A percentile compares a stretch with the other conserved stretches of the same genome.
Conservation (phyloP, 192 early-diverging fungal species). For the Coemansia sp. region DNA sequence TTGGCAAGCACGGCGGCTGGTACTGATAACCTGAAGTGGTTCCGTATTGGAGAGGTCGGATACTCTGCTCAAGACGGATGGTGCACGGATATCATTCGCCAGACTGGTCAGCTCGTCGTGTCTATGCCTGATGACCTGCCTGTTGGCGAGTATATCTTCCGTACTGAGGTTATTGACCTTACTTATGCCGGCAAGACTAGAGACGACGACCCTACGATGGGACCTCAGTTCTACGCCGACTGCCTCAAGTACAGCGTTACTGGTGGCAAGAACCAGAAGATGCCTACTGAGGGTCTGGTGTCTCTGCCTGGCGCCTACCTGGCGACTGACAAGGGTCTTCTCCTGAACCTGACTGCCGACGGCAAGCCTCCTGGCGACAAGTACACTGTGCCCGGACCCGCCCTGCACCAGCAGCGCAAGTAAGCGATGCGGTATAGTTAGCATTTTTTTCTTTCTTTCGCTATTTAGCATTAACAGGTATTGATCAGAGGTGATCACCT, state of each 20-base stretch:
- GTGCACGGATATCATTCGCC: not conserved
- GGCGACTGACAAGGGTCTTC: not conserved
- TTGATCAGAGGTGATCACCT: not conserved
- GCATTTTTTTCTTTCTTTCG: not conserved
- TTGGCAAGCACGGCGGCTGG: not conserved
- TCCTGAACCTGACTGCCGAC: not conserved
- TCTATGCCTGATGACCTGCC: constrained; percentile 5
- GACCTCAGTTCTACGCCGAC: constrained; percentile 6
- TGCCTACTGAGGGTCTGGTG: not conserved
- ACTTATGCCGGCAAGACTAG: not conserved
- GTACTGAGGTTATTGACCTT: constrained; percentile 4
- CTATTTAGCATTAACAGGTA: not conserved
- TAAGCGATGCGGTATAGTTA: too few relatives aligned
- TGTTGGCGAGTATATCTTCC: constrained; percentile 3
- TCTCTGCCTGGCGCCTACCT: not conserved
- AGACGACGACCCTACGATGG: not conserved
- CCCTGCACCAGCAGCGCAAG: not conserved
- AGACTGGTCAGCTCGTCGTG: not conserved
- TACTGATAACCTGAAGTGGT: constrained; percentile 5
- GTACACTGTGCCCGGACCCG: constrained; percentile 11
- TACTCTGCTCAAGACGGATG: not conserved
- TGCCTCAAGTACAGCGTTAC: not conserved
- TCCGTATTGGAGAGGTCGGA: not conserved
- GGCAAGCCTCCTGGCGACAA: constrained; percentile 5
- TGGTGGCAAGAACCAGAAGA: not conserved